phyloP scores from a whole-genome alignment of 2,329 filamentous ascomycete genomes.

The Ceratocystis eucalypticola region DNA sequence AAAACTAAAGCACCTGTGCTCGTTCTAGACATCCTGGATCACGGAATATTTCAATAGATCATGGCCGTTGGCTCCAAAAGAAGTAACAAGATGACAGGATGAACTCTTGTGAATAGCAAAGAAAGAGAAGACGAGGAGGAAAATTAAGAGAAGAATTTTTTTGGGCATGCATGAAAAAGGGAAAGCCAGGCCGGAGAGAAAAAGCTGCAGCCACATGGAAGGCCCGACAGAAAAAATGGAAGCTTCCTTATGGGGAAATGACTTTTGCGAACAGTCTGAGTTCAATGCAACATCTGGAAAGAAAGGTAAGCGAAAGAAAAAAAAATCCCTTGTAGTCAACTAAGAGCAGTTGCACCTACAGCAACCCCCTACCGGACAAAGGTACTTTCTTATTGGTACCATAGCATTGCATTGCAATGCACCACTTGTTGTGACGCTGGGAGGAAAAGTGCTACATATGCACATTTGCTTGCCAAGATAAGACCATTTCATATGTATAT shows the following conservation, averaged over 20 bases:
- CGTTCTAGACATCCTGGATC: neutral
- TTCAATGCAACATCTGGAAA: neutral
- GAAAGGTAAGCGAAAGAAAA: neutral
- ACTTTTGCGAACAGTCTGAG: neutral
- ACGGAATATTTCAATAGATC: neutral
- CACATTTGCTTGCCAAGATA: neutral
- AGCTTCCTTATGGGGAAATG: neutral
- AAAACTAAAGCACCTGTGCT: neutral
- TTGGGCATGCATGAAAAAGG: neutral
- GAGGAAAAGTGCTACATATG: no score
- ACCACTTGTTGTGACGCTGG: no score
- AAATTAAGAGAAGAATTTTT: neutral
- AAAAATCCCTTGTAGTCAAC: neutral
- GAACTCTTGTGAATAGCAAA: neutral
- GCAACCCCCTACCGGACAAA: no score
- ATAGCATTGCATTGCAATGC: no score
- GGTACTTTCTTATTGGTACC: neutral
- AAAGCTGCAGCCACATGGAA: slow-evolving; percentile 12
- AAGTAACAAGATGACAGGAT: neutral
- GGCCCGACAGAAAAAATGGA: slow-evolving; percentile 7
- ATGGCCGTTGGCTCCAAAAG: neutral
- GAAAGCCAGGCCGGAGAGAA: slow-evolving; percentile 1
- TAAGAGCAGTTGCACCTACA: neutral
- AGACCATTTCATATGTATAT: no score
- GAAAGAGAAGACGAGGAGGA: neutral